phyloP scores from a whole-genome alignment of 2,329 filamentous ascomycete species.

The Trichothecium roseum region DNA sequence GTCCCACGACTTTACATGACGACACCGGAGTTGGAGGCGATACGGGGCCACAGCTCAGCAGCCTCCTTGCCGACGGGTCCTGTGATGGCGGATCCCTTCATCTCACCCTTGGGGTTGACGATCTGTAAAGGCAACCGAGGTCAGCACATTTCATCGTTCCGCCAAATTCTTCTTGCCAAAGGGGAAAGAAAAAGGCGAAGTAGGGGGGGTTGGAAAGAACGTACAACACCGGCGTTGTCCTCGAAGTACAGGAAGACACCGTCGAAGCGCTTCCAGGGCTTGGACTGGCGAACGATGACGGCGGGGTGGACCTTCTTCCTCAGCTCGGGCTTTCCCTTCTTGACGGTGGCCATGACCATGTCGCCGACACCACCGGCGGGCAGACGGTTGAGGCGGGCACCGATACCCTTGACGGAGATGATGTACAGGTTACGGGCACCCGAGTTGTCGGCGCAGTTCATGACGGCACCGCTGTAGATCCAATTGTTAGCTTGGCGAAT shows the following conservation, averaged over 20 bases:
- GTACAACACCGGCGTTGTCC: constrained; percentile 98
- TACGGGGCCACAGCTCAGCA: constrained; percentile 99
- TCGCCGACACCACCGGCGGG: constrained; percentile 96
- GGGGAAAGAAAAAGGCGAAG: background rate
- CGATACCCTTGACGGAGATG: constrained; percentile 98
- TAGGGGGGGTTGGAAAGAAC: constrained; percentile 32
- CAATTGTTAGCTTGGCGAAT: constrained; percentile 10
- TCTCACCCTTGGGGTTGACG: constrained; percentile 99
- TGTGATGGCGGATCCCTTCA: constrained; percentile 99
- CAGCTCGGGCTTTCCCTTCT: constrained; percentile 99
- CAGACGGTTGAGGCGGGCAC: constrained; percentile 93
- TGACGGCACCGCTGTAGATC: constrained; percentile 75
- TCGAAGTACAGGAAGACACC: constrained; percentile 99
- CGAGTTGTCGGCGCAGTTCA: constrained; percentile 99
- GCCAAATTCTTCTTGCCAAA: background rate
- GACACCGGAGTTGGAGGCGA: constrained; percentile 99
- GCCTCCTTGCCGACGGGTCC: constrained; percentile 99
- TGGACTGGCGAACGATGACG: constrained; percentile 96
- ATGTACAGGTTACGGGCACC: constrained; percentile 99
- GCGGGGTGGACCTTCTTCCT: constrained; percentile 99
- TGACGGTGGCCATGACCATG: constrained; percentile 99
- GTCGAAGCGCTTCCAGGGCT: constrained; percentile 98
- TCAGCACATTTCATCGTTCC: background rate
- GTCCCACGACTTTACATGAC: constrained; percentile 72
- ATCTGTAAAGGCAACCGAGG: constrained; percentile 48